These are phyloP conservation scores for Exophiala xenobiotica DNA, from an alignment of 2,329 filamentous ascomycete genomes.

Conservation along the genomic window DNA sequence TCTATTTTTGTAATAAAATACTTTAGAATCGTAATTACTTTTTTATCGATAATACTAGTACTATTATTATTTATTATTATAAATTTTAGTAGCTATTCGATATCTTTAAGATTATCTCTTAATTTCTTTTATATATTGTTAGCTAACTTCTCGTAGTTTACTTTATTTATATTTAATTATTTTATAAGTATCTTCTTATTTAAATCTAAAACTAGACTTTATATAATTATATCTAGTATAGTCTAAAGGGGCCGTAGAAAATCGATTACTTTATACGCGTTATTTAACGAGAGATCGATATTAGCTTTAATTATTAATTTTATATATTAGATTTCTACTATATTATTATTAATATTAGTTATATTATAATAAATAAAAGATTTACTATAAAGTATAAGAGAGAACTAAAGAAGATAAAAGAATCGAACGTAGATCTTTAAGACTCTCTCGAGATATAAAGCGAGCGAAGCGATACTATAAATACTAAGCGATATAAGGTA, in stretches of 20 bases:
- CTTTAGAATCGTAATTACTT: background rate
- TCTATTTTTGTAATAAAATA: background rate
- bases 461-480: background rate
- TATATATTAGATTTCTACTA: background rate
- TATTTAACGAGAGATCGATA: background rate
- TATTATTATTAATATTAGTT: background rate
- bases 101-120: background rate
- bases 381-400: background rate
- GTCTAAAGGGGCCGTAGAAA: background rate
- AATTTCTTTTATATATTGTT: background rate
- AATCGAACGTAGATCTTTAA: background rate
- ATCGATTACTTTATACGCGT: background rate
- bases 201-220: background rate
- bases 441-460: background rate
- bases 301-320: background rate
- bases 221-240: background rate
- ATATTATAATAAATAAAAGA: background rate
- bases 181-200: background rate
- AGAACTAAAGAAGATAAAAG: background rate
- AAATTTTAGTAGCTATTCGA: background rate
- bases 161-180: background rate
- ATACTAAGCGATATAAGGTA: background rate
- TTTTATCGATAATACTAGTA: background rate
- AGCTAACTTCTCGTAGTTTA: background rate
- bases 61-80: background rate